Conservation (phyloP, 1,284 basidiomycete species). For the Omphalotus olearius region DNA sequence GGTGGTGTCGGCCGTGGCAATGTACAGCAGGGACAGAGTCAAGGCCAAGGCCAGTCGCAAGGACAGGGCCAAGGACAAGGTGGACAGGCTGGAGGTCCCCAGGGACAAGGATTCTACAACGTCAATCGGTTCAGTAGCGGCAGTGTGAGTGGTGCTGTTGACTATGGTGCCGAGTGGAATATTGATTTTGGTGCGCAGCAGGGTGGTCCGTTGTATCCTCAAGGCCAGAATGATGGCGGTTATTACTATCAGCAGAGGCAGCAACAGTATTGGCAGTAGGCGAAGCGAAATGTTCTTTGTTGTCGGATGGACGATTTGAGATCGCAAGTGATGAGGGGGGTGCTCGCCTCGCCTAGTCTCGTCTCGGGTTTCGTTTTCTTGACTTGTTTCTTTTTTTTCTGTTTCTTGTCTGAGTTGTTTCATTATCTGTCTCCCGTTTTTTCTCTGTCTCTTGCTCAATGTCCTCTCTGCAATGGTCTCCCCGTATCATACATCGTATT, state of each 20-base stretch:
- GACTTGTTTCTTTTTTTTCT: conserved; percentile 19
- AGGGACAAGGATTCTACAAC: conserved; percentile 59
- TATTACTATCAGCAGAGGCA: conserved; percentile 65
- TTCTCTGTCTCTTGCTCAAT: too few relatives aligned
- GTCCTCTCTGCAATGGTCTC: too few relatives aligned
- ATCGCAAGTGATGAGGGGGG: neutral
- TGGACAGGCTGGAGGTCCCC: conserved; percentile 31
- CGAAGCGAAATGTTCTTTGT: conserved; percentile 15
- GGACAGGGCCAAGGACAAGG: conserved; percentile 35
- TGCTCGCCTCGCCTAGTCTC: neutral
- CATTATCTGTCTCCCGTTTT: too few relatives aligned
- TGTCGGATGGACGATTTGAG: neutral
- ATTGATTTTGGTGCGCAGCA: conserved; percentile 25
- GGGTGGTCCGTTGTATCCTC: conserved; percentile 44
- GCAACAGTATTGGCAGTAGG: conserved; percentile 70
- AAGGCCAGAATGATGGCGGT: conserved; percentile 47
- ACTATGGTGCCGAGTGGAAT: neutral
- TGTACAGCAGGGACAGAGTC: conserved; percentile 29
- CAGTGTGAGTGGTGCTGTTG: conserved; percentile 26
- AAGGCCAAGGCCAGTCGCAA: conserved; percentile 23
- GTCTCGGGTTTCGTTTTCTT: neutral
- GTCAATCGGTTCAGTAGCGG: conserved; percentile 60
- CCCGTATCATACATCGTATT: too few relatives aligned
- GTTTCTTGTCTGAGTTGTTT: conserved; percentile 12
- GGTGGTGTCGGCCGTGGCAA: conserved; percentile 35